phyloP scores from a whole-genome alignment of 441 rosid species.

The Croton laevigatus region DNA sequence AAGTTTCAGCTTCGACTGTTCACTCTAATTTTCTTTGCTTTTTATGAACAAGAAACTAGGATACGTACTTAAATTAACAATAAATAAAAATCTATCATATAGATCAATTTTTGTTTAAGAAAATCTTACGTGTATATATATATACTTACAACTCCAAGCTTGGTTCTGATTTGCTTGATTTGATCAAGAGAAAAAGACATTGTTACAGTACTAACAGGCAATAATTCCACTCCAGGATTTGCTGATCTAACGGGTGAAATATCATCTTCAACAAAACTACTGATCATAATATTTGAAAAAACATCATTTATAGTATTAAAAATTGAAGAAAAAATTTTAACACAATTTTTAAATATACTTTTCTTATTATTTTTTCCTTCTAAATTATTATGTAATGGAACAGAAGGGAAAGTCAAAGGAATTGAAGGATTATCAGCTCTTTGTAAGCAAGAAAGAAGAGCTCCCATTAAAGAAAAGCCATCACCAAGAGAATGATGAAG shows the following conservation, averaged over 20 bases:
- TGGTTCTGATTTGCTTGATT: slow-evolving; percentile 41
- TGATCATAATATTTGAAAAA: slow-evolving; percentile 21
- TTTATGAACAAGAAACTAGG: too few species aligned
- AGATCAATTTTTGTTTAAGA: too few species aligned
- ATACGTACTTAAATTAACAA: too few species aligned
- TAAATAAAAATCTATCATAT: too few species aligned
- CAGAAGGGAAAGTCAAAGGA: slow-evolving; percentile 34
- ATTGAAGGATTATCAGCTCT: slow-evolving; percentile 36
- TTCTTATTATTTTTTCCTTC: neutral
- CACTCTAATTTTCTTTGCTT: too few species aligned
- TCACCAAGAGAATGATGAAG: slow-evolving; percentile 38
- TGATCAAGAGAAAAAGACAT: slow-evolving; percentile 37
- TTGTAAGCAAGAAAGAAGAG: slow-evolving; percentile 36
- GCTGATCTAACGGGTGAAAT: slow-evolving; percentile 32
- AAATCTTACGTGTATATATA: too few species aligned
- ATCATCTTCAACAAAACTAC: slow-evolving; percentile 36
- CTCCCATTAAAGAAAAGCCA: slow-evolving; percentile 37
- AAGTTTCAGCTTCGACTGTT: too few species aligned
- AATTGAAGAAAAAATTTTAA: neutral
- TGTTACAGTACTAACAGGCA: slow-evolving; percentile 27
- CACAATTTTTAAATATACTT: neutral
- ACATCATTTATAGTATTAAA: neutral
- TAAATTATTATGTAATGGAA: neutral
- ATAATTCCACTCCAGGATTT: slow-evolving; percentile 28
- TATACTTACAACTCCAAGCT: slow-evolving; percentile 40